phyloP scores from a whole-genome alignment of 1,284 basidiomycete genomes.

The Malassezia nana region DNA sequence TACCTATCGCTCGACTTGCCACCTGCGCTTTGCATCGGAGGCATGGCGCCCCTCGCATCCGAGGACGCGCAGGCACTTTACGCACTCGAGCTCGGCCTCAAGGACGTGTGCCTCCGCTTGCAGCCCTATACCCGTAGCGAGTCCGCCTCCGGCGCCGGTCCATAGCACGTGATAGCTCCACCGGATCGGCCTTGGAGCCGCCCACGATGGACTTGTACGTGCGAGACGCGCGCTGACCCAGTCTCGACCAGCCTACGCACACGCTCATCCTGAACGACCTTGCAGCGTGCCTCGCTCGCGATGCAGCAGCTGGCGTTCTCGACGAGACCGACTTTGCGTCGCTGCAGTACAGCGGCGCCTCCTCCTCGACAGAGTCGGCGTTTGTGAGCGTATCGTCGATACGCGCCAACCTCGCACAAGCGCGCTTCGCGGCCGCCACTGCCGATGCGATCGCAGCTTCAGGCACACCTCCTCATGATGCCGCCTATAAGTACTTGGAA shows the following conservation, averaged over 20 bases:
- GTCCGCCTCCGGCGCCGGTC: background rate
- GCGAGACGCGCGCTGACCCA: background rate
- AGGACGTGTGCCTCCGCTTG: conserved; percentile 7
- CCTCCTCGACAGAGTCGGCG: background rate
- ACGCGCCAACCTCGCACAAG: conserved; percentile 39
- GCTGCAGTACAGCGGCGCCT: conserved; percentile 4
- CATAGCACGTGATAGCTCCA: background rate
- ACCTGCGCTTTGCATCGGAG: background rate
- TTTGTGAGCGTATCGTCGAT: conserved; percentile 22
- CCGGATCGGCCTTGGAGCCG: background rate
- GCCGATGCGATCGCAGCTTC: conserved; percentile 24
- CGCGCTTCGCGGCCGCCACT: conserved; percentile 39
- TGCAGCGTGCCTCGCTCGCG: conserved; percentile 56
- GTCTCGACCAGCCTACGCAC: conserved; percentile 59
- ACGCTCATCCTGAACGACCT: conserved; percentile 70
- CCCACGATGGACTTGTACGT: conserved; percentile 12
- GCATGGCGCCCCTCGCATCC: conserved; percentile 7
- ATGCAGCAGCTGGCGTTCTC: conserved; percentile 10
- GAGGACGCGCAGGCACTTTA: conserved; percentile 23
- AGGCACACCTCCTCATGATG: conserved; percentile 10
- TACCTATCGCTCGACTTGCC: conserved; percentile 29
- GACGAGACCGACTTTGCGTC: conserved; percentile 2
- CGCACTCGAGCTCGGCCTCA: conserved; percentile 23
- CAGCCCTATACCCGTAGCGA: background rate
- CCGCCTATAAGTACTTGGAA: conserved; percentile 7